phyloP scores from a whole-genome alignment of 1,139 yeast species.

The Sugiyamaella pinicola region DNA sequence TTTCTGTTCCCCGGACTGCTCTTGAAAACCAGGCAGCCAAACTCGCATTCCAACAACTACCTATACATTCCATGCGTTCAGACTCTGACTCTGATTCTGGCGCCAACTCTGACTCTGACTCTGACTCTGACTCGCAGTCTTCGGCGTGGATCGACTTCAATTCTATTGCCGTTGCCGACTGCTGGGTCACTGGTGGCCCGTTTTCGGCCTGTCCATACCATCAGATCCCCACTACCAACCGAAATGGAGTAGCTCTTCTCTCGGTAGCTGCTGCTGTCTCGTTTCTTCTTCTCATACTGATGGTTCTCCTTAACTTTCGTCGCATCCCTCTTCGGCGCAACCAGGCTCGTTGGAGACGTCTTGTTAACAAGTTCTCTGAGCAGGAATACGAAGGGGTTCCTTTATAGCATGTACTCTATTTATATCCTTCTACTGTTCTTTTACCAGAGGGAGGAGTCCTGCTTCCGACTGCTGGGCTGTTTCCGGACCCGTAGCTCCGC shows the following conservation, averaged over 20 bases:
- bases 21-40: constrained; percentile 46
- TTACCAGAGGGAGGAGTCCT: neutral
- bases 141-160: constrained; percentile 81
- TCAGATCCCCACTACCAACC: constrained; percentile 50
- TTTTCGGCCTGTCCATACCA: constrained; percentile 79
- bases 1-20: constrained; percentile 62
- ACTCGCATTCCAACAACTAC: constrained; percentile 37
- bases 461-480: constrained; percentile 17
- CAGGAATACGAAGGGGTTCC: constrained; percentile 67
- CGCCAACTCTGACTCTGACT: constrained; percentile 3
- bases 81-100: constrained; percentile 1
- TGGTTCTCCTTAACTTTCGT: constrained; percentile 38
- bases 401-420: constrained; percentile 45
- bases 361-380: constrained; percentile 49
- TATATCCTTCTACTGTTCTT: neutral
- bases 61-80: too few species aligned
- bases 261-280: constrained; percentile 68
- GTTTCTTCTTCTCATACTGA: constrained; percentile 50
- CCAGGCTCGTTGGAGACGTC: constrained; percentile 57
- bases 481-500: constrained; percentile 7
- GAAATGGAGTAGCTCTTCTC: constrained; percentile 63
- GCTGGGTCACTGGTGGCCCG: constrained; percentile 90
- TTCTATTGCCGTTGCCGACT: constrained; percentile 68
- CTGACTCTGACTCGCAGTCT: constrained; percentile 20
- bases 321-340: constrained; percentile 56